Evolutionary conservation across 257 asterid species (phyloP), one percentile per base, ranked within the genome.

Genomic region (Hygrophila difformis): DNA sequence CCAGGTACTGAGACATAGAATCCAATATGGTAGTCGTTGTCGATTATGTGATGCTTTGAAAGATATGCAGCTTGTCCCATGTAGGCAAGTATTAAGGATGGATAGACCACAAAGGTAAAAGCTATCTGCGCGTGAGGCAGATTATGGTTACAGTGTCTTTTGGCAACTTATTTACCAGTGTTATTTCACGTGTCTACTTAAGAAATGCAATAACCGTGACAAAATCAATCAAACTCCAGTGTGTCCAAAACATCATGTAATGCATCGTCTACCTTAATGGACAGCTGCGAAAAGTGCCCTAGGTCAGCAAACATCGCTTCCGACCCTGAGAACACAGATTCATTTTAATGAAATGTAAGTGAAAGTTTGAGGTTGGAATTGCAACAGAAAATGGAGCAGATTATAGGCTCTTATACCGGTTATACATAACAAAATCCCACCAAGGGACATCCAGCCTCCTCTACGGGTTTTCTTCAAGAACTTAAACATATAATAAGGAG

Each of bases 61-160:
- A 88, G 93, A 67, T 88, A 88, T 11, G 97, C 96, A 20, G 97
- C 97, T 84, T 88, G 97, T 55, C 97, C 97, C 95, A 88, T 88
- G 44, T 88, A 88, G 38, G 95, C 97, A 7, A 88, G 95, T 70
- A 84, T 81, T 60, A 88, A 59, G 8, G 97, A 81, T 11, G 97
- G 97, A 56, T 88, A 88, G 17, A 88, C 95, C 61, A 79, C 79
- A 20, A 65, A 78, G 63, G 87, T 84, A 68, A 88, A 88, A n/a
- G 94, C 97, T 29, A 88, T 70, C 95, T 88, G 78, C 74, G 67
- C 29, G 12, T 1, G 12, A 12, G 8, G 63, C 37, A 57, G 59
- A 26, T n/a, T n/a, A n/a, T n/a, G n/a, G n/a, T n/a, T n/a, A n/a
- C n/a, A n/a, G n/a, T n/a, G n/a, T n/a, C n/a, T n/a, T n/a, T n/a